Base-by-base conservation (phyloP, 2,329 filamentous ascomycete genomes). In the Anthostomella pinea region DNA sequence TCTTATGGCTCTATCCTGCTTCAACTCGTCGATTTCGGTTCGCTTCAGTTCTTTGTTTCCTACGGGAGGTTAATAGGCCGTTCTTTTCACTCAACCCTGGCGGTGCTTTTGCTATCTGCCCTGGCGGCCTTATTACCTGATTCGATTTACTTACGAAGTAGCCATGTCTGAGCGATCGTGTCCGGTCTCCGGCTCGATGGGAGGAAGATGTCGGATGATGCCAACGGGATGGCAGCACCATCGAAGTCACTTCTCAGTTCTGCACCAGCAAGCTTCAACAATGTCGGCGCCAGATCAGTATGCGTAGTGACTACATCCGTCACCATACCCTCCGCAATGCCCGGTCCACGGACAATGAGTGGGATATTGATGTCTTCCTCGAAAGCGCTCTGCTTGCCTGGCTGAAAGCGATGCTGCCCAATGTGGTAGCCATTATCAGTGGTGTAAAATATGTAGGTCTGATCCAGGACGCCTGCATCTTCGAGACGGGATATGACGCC, bases 401-500 rank as follows among this genome's bases (percentile, higher is more conserved):
- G 74, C 24, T 69, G 69, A 16, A 79, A 58, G 1, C 77, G 68
- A 53, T 81, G 76, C 48, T 79, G 74, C 8, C 73, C 70, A 36
- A 80, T 72, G 47, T 79, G 75, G 53, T 68, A 80, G 2, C 77
- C 76, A 45, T 81, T 81, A 54, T 80, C 77, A 4, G 67, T 67
- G 8, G 72, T 75, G 55, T 75, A 80, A 28, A 80, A 66, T 16
- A 81, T 60, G 45, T 77, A 80, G 0, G 75, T 73, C 18, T 79
- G 73, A 36, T 79, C 79, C 10, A 85, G 68, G 2, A 85, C 63
- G n/a, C 75, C 79, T 0, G 77, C 67, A 1, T 65, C 49, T 4
- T 65, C 58, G 0, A 78, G 64, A 6, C 65, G 65, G 1, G 53
- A 41, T 2, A 77, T n/a, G 2, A 57, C 30, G 0, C 43, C 60